phyloP scores from a whole-genome alignment of 352 stramenopile species.

The Globisporangium mamillatum region DNA sequence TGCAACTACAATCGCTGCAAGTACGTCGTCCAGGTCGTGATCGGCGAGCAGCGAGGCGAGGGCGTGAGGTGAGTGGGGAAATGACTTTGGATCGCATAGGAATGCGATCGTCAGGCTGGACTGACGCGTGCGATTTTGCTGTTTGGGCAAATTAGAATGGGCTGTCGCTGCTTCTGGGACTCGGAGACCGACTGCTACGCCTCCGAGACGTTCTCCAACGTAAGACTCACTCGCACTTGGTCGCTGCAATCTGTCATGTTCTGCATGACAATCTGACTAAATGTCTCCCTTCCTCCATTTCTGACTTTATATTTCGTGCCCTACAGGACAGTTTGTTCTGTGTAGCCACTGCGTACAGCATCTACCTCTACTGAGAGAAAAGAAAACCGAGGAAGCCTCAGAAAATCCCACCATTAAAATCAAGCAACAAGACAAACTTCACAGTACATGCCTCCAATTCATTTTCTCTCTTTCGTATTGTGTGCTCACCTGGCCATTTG shows the following conservation, averaged over 20 bases:
- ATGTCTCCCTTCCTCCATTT: no score
- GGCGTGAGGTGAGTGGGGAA: slow-evolving; percentile 44
- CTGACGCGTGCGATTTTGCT: slow-evolving; percentile 13
- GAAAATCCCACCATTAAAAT: no score
- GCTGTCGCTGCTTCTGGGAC: slow-evolving; percentile 90
- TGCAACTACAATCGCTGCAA: slow-evolving; percentile 86
- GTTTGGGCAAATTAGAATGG: slow-evolving; percentile 52
- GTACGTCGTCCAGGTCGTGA: slow-evolving; percentile 90
- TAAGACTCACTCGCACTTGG: slow-evolving; percentile 10
- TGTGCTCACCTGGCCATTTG: slow-evolving; percentile 25
- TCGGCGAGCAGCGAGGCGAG: slow-evolving; percentile 87
- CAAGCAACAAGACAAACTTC: no score
- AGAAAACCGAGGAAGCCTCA: no score
- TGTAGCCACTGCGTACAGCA: slow-evolving; percentile 82
- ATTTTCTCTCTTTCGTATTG: no score
- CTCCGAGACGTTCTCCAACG: slow-evolving; percentile 88
- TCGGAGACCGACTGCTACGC: slow-evolving; percentile 87
- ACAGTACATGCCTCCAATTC: no score
- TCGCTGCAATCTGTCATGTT: no score
- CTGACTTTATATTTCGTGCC: no score
- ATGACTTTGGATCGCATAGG: no score
- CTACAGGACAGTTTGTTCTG: slow-evolving; percentile 87
- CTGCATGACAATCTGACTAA: no score
- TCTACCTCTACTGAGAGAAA: slow-evolving; percentile 81
- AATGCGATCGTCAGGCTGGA: no score